A percentile compares a stretch with the other conserved stretches of the same genome.
Conservation (phyloP, 2,329 filamentous ascomycete species). For the Albifimbria verrucaria region DNA sequence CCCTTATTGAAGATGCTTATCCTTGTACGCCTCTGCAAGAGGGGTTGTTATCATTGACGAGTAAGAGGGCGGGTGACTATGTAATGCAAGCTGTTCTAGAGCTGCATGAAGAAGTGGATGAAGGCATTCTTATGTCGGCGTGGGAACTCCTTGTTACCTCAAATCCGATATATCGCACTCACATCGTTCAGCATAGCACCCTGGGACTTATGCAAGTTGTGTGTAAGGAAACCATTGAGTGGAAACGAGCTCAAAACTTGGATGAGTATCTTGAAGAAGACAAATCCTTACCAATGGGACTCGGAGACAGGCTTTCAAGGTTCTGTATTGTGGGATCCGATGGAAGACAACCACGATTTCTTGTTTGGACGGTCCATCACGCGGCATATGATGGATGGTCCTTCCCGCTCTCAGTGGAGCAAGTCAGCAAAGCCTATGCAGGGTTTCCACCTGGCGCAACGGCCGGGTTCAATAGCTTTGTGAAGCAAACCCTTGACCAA, state of each 20-base stretch:
- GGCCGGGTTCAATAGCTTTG: slow-evolving; percentile 3
- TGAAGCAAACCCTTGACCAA: slow-evolving; percentile 2
- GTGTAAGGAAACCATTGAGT: neutral
- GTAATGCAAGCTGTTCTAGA: slow-evolving; percentile 25
- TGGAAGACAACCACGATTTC: neutral
- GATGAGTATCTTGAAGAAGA: neutral
- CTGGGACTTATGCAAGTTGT: neutral
- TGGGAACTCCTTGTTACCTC: neutral
- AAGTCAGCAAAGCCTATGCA: slow-evolving; percentile 6
- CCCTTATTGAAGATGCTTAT: slow-evolving; percentile 26
- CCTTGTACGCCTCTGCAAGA: slow-evolving; percentile 39
- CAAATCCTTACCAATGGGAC: slow-evolving; percentile 1
- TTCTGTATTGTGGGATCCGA: slow-evolving; percentile 2
- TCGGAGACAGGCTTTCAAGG: slow-evolving; percentile 7
- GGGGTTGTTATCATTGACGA: slow-evolving; percentile 33
- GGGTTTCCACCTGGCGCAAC: neutral
- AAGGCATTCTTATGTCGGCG: neutral
- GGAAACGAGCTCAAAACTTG: neutral
- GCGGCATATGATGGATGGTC: slow-evolving; percentile 26
- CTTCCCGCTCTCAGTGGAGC: slow-evolving; percentile 12
- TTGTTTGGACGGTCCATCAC: slow-evolving; percentile 24
- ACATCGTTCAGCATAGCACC: neutral
- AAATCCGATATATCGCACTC: neutral
- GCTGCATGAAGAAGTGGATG: slow-evolving; percentile 6
- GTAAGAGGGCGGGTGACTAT: slow-evolving; percentile 32